These are phyloP conservation scores for Gloeophyllum trabeum DNA, from an alignment of 768 basidiomycete species.

Conservation along the genomic window DNA sequence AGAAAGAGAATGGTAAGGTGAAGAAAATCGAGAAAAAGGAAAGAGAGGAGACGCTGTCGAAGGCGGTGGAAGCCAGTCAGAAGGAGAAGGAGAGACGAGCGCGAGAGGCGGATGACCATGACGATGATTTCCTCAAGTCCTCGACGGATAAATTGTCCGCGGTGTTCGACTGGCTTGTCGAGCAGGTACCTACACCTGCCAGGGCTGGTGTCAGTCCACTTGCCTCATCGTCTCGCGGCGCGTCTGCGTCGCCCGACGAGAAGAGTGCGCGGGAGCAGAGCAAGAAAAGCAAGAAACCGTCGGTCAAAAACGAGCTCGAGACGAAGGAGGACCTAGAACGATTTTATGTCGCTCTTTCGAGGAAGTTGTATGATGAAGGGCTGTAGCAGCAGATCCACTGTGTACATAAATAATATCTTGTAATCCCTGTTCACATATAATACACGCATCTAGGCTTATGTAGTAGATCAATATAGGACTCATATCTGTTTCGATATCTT, in stretches of 20 bases:
- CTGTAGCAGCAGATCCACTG: slow-evolving; percentile 41
- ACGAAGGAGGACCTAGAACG: slow-evolving; percentile 73
- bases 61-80: slow-evolving; percentile 4
- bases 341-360: slow-evolving; percentile 81
- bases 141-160: slow-evolving; percentile 65
- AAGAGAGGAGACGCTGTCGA: not conserved
- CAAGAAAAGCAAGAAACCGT: slow-evolving; percentile 15
- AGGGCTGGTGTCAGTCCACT: slow-evolving; percentile 2
- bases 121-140: slow-evolving; percentile 47
- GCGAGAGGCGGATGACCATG: slow-evolving; percentile 15
- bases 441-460: too few species aligned
- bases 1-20: slow-evolving; percentile 13
- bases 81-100: slow-evolving; percentile 4
- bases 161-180: slow-evolving; percentile 73
- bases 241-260: slow-evolving; percentile 5
- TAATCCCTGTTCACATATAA: too few species aligned
- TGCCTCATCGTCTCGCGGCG: slow-evolving; percentile 5
- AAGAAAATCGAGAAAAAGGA: slow-evolving; percentile 1
- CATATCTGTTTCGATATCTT: not conserved
- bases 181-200: slow-evolving; percentile 32
- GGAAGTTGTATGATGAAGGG: slow-evolving; percentile 90
- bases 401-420: too few species aligned
- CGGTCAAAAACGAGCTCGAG: slow-evolving; percentile 38
- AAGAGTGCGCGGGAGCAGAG: slow-evolving; percentile 11
- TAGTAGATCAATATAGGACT: not conserved